A percentile compares a stretch with the other conserved stretches of the same genome.
These are phyloP conservation scores for Rhodotorula mucilaginosa DNA, from an alignment of 1,284 basidiomycete genomes.

Conservation along the genomic window DNA sequence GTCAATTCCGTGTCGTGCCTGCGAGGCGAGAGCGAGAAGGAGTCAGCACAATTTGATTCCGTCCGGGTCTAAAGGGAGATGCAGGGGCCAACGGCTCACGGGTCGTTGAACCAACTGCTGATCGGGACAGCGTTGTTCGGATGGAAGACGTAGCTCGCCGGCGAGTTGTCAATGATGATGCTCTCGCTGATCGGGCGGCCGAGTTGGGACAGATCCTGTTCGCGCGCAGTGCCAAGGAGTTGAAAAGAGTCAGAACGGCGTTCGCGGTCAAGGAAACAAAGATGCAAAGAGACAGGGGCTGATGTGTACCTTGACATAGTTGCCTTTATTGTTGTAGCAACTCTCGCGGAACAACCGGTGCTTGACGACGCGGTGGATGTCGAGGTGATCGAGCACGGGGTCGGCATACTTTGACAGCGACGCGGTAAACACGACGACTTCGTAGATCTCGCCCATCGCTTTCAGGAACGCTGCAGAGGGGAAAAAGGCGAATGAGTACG, in stretches of 20 bases:
- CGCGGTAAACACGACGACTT: slow-evolving; percentile 97
- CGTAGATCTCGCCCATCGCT: slow-evolving; percentile 96
- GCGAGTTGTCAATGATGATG: slow-evolving; percentile 98
- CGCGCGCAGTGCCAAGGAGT: neutral
- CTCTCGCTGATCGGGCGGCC: slow-evolving; percentile 87
- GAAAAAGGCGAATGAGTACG: neutral
- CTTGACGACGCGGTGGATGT: slow-evolving; percentile 85
- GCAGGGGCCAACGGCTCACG: slow-evolving; percentile 23
- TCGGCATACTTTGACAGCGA: slow-evolving; percentile 99
- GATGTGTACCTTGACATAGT: slow-evolving; percentile 85
- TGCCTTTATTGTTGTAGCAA: slow-evolving; percentile 98
- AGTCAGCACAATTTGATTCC: too few relatives aligned
- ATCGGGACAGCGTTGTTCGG: slow-evolving; percentile 98
- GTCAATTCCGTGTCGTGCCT: slow-evolving; percentile 96
- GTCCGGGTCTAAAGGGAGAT: neutral
- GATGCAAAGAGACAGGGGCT: neutral
- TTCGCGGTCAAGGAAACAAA: neutral
- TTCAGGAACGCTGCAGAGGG: slow-evolving; percentile 67
- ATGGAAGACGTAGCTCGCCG: slow-evolving; percentile 98
- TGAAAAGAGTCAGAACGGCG: neutral
- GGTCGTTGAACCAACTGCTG: slow-evolving; percentile 93
- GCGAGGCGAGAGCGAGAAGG: slow-evolving; percentile 47
- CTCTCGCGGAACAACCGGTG: slow-evolving; percentile 96
- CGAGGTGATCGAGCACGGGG: slow-evolving; percentile 94
- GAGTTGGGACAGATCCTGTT: slow-evolving; percentile 89